Conservation (phyloP, 2,329 filamentous ascomycete genomes). For the Fusarium sp. region DNA sequence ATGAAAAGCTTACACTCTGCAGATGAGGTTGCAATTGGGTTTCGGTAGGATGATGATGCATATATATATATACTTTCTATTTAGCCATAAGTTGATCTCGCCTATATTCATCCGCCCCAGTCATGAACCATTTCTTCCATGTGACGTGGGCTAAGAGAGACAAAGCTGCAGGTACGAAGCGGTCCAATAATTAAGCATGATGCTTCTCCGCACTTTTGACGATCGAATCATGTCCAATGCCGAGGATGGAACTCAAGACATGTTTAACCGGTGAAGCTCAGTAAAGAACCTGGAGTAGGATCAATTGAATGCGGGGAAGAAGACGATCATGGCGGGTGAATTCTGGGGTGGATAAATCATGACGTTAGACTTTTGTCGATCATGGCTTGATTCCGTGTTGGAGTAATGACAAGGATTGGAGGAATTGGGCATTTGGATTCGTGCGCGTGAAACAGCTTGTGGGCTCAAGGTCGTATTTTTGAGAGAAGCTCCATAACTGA, state of each 20-base stretch:
- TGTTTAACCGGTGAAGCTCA: conserved; percentile 18
- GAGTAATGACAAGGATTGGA: not conserved
- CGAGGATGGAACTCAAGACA: conserved; percentile 8
- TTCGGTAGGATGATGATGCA: not conserved
- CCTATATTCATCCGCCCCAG: conserved; percentile 11
- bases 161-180: conserved; percentile 19
- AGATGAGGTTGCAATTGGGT: not conserved
- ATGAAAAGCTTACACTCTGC: conserved; percentile 3
- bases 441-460: conserved; percentile 28
- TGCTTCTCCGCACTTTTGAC: conserved; percentile 34
- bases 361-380: conserved; percentile 30
- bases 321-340: conserved; percentile 18
- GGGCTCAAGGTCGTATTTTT: conserved; percentile 19
- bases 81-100: not conserved
- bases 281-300: not conserved
- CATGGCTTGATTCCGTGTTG: conserved; percentile 17
- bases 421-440: conserved; percentile 19
- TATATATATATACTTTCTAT: conserved; percentile 14
- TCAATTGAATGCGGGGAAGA: conserved; percentile 21
- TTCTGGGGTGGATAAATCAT: conserved; percentile 27
- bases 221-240: conserved; percentile 23
- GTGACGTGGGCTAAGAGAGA: conserved; percentile 1
- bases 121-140: not conserved
- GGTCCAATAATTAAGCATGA: conserved; percentile 20
- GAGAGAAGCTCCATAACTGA: conserved; percentile 5